A percentile compares a stretch with the other conserved stretches of the same genome.
These are phyloP conservation scores for Brassica hybrid DNA, from an alignment of 441 rosid genomes.

Conservation along the genomic window DNA sequence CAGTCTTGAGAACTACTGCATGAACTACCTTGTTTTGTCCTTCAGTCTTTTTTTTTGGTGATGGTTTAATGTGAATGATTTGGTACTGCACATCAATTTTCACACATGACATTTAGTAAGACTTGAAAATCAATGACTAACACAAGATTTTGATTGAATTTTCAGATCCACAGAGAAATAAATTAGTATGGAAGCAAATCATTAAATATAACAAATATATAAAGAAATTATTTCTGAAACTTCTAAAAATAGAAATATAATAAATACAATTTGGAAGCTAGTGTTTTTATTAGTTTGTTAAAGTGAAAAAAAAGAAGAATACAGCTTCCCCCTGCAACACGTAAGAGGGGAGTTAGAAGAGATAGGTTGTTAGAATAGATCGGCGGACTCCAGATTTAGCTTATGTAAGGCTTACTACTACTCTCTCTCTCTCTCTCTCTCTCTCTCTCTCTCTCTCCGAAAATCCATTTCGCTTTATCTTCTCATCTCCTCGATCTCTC, in stretches of 20 bases:
- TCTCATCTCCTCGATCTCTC: constrained; percentile 26
- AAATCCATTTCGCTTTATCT: constrained; percentile 23
- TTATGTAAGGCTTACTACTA: constrained; percentile 17
- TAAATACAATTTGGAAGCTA: constrained; percentile 7
- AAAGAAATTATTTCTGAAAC: not conserved
- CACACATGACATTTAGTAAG: not conserved
- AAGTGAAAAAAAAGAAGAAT: not conserved
- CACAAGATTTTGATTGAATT: not conserved
- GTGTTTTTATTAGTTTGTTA: not conserved
- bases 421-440: not conserved
- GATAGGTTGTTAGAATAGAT: constrained; percentile 33
- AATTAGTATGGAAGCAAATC: not conserved
- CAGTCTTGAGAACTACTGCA: not conserved
- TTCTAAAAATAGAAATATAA: not conserved
- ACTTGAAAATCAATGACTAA: not conserved
- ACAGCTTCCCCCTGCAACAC: constrained; percentile 29
- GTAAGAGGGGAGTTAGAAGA: constrained; percentile 18
- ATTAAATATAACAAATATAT: too few species aligned
- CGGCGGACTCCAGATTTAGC: constrained; percentile 34
- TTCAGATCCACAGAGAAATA: not conserved
- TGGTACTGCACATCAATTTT: not conserved
- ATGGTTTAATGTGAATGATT: not conserved
- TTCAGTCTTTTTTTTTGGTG: not conserved
- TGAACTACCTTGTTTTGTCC: not conserved
- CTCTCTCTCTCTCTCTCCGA: too few species aligned